Evolutionary conservation across 306 rosid genomes (phyloP).

Genomic region (Castanea crenata): DNA sequence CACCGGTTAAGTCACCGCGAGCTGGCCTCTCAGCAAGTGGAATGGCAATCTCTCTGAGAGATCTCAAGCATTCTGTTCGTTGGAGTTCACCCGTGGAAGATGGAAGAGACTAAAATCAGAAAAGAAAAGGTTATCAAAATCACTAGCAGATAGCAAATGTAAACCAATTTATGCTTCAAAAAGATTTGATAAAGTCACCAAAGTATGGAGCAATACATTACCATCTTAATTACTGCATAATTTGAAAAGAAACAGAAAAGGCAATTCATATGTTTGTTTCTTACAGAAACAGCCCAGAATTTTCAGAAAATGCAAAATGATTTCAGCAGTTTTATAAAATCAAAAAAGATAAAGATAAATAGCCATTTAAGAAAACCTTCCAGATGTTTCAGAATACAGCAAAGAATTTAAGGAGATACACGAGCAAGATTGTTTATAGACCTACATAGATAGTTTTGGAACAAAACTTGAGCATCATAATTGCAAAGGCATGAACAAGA

Average conservation of each 20-base stretch:
- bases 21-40: constrained; percentile 97
- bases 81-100: constrained; percentile 86
- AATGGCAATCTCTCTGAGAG: constrained; percentile 77
- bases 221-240: background rate
- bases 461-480: background rate
- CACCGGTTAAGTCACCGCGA: constrained; percentile 97
- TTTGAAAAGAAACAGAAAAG: background rate
- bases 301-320: background rate
- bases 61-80: constrained; percentile 86
- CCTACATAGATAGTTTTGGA: background rate
- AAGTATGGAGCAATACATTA: background rate
- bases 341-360: background rate
- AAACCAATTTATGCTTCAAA: background rate
- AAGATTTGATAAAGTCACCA: background rate
- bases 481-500: background rate
- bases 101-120: constrained; percentile 69
- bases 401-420: background rate
- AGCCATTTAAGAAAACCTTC: background rate
- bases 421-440: background rate
- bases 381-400: background rate
- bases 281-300: background rate
- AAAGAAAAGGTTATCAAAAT: constrained; percentile 9
- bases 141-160: background rate
- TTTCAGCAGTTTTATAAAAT: background rate
- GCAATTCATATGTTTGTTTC: background rate